These are phyloP conservation scores for Lachancea lanzarotensis DNA, from an alignment of 805 yeast species.

Conservation along the genomic window DNA sequence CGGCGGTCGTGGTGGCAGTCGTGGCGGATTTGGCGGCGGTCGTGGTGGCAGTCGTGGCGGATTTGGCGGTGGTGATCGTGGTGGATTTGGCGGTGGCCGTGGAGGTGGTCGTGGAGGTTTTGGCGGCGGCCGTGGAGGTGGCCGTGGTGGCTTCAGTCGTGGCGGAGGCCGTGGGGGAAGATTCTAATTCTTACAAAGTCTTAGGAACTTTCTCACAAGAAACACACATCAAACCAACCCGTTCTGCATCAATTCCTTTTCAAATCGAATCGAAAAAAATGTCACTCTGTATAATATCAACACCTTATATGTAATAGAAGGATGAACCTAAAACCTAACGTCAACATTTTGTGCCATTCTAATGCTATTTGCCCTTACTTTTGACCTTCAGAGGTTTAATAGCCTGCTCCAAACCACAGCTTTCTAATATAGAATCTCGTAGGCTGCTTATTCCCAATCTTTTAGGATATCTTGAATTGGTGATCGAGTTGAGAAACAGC, in stretches of 20 bases:
- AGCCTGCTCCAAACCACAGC: slow-evolving; percentile 40
- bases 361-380: not conserved
- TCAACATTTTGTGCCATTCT: not conserved
- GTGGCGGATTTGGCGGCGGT: slow-evolving; percentile 36
- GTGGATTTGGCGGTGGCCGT: slow-evolving; percentile 24
- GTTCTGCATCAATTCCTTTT: slow-evolving; percentile 5
- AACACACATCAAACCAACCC: not conserved
- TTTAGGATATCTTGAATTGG: slow-evolving; percentile 29
- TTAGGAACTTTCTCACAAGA: not conserved
- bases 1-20: slow-evolving; percentile 35
- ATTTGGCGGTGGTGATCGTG: slow-evolving; percentile 21
- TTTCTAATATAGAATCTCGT: slow-evolving; percentile 44
- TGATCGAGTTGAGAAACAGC: slow-evolving; percentile 47
- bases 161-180: slow-evolving; percentile 25
- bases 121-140: slow-evolving; percentile 32
- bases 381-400: slow-evolving; percentile 16
- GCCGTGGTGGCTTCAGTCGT: slow-evolving; percentile 23
- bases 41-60: slow-evolving; percentile 27
- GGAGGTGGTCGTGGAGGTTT: slow-evolving; percentile 26
- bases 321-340: not conserved
- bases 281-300: slow-evolving; percentile 8
- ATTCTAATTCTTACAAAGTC: slow-evolving; percentile 2
- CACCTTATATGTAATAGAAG: slow-evolving; percentile 8
- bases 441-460: slow-evolving; percentile 52
- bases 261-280: not conserved